phyloP scores from a whole-genome alignment of 2,329 filamentous ascomycete genomes.

The Fusarium solani-melongenae region DNA sequence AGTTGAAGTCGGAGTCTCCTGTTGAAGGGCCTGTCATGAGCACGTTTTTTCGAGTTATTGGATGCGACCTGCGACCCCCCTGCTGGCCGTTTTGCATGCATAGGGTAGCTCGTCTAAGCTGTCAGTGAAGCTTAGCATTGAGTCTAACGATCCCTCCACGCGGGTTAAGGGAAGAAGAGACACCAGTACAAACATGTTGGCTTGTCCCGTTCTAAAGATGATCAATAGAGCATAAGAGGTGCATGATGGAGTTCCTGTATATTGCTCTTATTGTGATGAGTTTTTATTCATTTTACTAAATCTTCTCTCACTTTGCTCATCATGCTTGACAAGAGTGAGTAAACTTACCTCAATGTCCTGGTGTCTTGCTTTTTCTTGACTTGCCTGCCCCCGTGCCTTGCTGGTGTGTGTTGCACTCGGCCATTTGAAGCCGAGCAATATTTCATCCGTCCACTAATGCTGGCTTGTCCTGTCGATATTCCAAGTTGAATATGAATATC shows the following conservation, averaged over 20 bases:
- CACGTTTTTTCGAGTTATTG: not conserved
- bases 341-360: not conserved
- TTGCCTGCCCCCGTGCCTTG: not conserved
- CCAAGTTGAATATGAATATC: conserved; percentile 3
- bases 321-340: not conserved
- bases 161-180: not conserved
- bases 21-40: conserved; percentile 2
- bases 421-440: conserved; percentile 19
- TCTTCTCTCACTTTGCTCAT: not conserved
- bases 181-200: not conserved
- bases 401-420: conserved; percentile 19
- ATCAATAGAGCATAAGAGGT: not conserved
- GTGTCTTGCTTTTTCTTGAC: not conserved
- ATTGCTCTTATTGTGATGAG: not conserved
- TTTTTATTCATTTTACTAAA: not conserved
- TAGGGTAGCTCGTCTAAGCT: not conserved
- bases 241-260: not conserved
- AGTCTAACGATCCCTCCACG: not conserved
- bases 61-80: not conserved
- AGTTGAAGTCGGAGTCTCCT: conserved; percentile 16
- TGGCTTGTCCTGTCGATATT: conserved; percentile 3
- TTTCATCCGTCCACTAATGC: conserved; percentile 29
- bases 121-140: not conserved
- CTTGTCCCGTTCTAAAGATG: not conserved
- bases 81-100: not conserved